Percentiles rank a stretch among this genome's conserved stretches.
These are phyloP conservation scores for Lathyrus oleraceus DNA, from an alignment of 306 rosid genomes.

Conservation along the genomic window DNA sequence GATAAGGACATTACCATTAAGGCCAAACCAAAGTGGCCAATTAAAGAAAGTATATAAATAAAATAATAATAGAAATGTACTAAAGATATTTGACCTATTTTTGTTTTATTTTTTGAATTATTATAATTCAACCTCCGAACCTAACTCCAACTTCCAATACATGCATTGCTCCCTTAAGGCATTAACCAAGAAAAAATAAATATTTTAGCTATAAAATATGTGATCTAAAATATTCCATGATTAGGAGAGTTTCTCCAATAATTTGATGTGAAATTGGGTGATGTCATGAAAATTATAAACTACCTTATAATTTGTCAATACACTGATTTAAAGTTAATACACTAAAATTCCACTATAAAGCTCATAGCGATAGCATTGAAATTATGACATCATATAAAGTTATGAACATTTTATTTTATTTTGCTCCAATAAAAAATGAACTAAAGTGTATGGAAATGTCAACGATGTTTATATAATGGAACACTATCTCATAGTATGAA, in stretches of 20 bases:
- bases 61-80: constrained; percentile 16
- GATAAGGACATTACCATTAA: constrained; percentile 43
- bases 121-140: constrained; percentile 28
- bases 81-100: constrained; percentile 32
- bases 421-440: constrained; percentile 22
- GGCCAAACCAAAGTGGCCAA: constrained; percentile 32
- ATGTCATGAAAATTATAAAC: constrained; percentile 41
- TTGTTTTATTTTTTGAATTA: constrained; percentile 25
- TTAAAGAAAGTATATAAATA: constrained; percentile 1
- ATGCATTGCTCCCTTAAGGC: constrained; percentile 19
- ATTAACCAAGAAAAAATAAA: constrained; percentile 25
- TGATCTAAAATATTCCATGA: constrained; percentile 28
- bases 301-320: constrained; percentile 26
- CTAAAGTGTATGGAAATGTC: constrained; percentile 33
- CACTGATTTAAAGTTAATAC: constrained; percentile 26
- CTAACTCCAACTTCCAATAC: constrained; percentile 40
- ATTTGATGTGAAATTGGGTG: constrained; percentile 44
- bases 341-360: constrained; percentile 47
- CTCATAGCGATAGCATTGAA: constrained; percentile 43
- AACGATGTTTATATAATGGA: constrained; percentile 35
- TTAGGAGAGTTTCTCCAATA: constrained; percentile 40
- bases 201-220: constrained; percentile 3
- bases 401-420: constrained; percentile 18
- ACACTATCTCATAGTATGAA: constrained; percentile 15
- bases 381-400: constrained; percentile 26